Evolutionary conservation across 768 basidiomycete genomes (phyloP).

Genomic region (Inosperma sp.): DNA sequence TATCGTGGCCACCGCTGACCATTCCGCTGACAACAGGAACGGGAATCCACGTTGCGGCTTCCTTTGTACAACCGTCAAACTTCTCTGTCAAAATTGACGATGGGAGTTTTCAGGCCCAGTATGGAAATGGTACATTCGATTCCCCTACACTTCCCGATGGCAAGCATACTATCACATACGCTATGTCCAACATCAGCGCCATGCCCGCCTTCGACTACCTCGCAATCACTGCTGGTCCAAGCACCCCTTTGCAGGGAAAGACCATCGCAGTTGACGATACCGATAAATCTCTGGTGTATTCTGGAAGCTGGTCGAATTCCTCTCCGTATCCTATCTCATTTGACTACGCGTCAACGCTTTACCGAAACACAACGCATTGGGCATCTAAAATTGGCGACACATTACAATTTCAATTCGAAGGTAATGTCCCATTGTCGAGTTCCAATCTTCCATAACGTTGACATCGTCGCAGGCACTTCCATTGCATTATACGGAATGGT

Average conservation of each 20-base stretch:
- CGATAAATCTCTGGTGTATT: conserved; percentile 27
- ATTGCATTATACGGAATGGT: conserved; percentile 35
- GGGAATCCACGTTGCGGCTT: conserved; percentile 27
- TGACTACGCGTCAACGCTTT: conserved; percentile 27
- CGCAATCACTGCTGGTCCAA: conserved; percentile 33
- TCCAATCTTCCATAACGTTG: neutral
- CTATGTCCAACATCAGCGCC: conserved; percentile 21
- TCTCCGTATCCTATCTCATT: conserved; percentile 17
- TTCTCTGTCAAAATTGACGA: conserved; percentile 37
- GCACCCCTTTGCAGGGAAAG: conserved; percentile 31
- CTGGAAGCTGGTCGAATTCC: conserved; percentile 32
- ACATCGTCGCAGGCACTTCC: conserved; percentile 30
- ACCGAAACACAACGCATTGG: conserved; percentile 35
- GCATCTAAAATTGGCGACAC: conserved; percentile 32
- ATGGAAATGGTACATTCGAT: conserved; percentile 29
- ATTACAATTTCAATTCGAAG: conserved; percentile 33
- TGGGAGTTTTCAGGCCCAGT: conserved; percentile 27
- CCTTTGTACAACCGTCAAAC: conserved; percentile 22
- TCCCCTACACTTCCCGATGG: conserved; percentile 33
- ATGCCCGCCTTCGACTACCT: conserved; percentile 39
- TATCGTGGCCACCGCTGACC: neutral
- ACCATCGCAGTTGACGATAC: conserved; percentile 38
- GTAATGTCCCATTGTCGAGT: conserved; percentile 16
- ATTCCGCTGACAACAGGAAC: conserved; percentile 23
- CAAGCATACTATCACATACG: conserved; percentile 35